These are phyloP conservation scores for Dicorynia guianensis DNA, from an alignment of 306 rosid genomes.

Conservation along the genomic window DNA sequence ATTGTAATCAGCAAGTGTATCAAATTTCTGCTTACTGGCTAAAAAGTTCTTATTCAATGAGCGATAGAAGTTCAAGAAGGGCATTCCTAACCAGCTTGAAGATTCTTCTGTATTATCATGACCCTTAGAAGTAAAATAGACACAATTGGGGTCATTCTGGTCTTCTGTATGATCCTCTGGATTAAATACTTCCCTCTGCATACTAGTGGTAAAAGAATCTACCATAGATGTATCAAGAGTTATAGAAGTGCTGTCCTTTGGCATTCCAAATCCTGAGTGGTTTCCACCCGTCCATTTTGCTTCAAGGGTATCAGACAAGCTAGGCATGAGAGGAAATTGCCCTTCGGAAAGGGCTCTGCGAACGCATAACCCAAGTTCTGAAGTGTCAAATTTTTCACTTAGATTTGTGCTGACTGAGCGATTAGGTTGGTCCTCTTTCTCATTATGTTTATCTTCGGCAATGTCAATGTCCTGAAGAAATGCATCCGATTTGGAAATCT, in stretches of 20 bases:
- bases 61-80: conserved; percentile 74
- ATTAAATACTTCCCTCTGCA: conserved; percentile 36
- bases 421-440: conserved; percentile 50
- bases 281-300: conserved; percentile 85
- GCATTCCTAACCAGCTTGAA: conserved; percentile 73
- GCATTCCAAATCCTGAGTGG: conserved; percentile 51
- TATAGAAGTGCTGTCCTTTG: conserved; percentile 49
- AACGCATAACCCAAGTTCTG: conserved; percentile 48
- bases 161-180: conserved; percentile 61
- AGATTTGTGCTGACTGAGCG: conserved; percentile 40
- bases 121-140: conserved; percentile 52
- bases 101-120: conserved; percentile 67
- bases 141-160: conserved; percentile 50
- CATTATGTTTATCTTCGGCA: conserved; percentile 33
- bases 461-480: conserved; percentile 45
- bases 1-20: conserved; percentile 58
- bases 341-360: conserved; percentile 79
- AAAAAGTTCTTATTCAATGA: conserved; percentile 65
- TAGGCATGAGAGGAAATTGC: conserved; percentile 55
- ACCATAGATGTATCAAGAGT: conserved; percentile 52
- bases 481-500: conserved; percentile 44
- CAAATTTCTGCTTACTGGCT: conserved; percentile 64
- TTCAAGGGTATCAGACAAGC: conserved; percentile 88
- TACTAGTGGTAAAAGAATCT: conserved; percentile 51
- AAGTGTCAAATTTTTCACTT: conserved; percentile 43